These are phyloP conservation scores for Ustilaginoidea virens DNA, from an alignment of 2,329 filamentous ascomycete species.

Conservation along the genomic window DNA sequence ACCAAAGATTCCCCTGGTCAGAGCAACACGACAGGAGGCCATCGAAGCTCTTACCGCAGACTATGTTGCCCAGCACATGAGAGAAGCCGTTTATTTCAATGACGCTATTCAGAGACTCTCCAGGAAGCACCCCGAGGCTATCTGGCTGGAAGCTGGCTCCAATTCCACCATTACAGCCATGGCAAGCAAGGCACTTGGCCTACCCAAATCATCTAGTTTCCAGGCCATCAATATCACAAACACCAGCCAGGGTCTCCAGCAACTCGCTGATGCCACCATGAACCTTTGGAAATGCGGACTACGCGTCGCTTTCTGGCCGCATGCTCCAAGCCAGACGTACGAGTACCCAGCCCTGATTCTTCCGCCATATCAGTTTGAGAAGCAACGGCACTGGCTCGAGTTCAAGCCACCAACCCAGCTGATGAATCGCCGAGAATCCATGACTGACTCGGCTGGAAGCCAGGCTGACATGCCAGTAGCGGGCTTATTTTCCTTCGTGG, in stretches of 20 bases:
- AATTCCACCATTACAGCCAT: conserved; percentile 19
- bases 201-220: not conserved
- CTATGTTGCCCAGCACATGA: conserved; percentile 20
- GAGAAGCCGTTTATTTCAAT: conserved; percentile 27
- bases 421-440: too few relatives aligned
- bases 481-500: not conserved
- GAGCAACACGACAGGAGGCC: conserved; percentile 1
- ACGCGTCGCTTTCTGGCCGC: conserved; percentile 20
- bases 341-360: conserved; percentile 12
- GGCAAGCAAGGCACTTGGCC: conserved; percentile 13
- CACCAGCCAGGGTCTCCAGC: not conserved
- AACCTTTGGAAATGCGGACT: conserved; percentile 26
- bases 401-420: conserved; percentile 8
- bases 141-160: conserved; percentile 24
- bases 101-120: conserved; percentile 25
- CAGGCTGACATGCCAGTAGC: too few relatives aligned
- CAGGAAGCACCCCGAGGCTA: conserved; percentile 13
- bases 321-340: conserved; percentile 12
- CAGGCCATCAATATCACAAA: conserved; percentile 2
- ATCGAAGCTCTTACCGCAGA: not conserved
- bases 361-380: conserved; percentile 28
- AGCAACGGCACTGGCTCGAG: conserved; percentile 22
- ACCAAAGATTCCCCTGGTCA: conserved; percentile 4
- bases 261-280: conserved; percentile 12
- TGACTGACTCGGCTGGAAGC: too few relatives aligned